Evolutionary conservation across 306 rosid genomes (phyloP).

Genomic region (Rubus parviflorus): DNA sequence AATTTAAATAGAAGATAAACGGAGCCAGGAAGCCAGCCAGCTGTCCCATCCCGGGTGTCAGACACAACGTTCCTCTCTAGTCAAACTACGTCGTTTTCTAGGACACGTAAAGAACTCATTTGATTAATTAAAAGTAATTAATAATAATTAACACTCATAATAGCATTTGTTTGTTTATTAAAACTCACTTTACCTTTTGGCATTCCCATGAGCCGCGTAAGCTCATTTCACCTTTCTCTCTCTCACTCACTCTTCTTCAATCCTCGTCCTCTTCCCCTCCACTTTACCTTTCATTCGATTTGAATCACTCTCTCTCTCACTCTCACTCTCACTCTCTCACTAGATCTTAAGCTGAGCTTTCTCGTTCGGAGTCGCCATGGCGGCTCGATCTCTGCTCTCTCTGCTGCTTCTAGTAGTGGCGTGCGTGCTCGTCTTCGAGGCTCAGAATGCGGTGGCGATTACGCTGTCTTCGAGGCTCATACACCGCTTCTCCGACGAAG

Average conservation of each 20-base stretch:
- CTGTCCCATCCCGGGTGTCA: neutral
- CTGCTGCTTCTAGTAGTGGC: neutral
- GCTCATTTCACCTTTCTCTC: neutral
- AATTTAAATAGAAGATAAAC: neutral
- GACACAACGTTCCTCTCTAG: neutral
- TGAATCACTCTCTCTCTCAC: neutral
- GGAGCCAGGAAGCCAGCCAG: neutral
- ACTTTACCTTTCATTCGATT: neutral
- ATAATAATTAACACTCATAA: neutral
- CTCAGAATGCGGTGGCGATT: conserved; percentile 27
- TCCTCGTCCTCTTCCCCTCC: conserved; percentile 13
- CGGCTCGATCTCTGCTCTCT: conserved; percentile 38
- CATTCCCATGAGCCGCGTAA: neutral
- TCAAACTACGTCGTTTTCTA: neutral
- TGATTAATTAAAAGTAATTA: neutral
- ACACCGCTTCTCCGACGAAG: conserved; percentile 77
- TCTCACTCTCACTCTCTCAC: conserved; percentile 5
- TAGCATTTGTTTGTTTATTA: no score
- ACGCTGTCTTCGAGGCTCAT: conserved; percentile 52
- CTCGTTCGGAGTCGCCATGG: conserved; percentile 33
- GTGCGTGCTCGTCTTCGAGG: no score
- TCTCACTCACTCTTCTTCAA: neutral
- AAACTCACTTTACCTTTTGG: neutral
- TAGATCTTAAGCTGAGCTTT: conserved; percentile 15
- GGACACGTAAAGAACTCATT: neutral